Evolutionary conservation across 345 rosid species (phyloP).

Genomic region (Citrus mangshanensis): DNA sequence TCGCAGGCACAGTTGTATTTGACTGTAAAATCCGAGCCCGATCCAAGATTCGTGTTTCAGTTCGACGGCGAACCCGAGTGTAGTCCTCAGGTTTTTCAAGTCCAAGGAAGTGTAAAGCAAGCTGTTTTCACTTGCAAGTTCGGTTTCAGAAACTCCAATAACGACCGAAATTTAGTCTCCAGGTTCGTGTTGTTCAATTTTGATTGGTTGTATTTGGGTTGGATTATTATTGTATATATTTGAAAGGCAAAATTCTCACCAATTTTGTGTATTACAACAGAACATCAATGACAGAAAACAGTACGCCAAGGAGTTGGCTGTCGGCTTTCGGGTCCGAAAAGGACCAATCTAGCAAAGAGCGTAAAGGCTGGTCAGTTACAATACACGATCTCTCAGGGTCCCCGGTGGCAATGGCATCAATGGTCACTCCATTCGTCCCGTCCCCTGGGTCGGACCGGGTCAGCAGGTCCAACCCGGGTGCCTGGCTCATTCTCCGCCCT

Average conservation of each 20-base stretch:
- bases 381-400: constrained; percentile 96
- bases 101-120: constrained; percentile 78
- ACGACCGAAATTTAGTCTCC: constrained; percentile 57
- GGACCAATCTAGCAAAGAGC: constrained; percentile 56
- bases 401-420: constrained; percentile 94
- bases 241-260: too few species aligned
- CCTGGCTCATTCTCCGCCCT: constrained; percentile 92
- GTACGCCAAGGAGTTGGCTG: constrained; percentile 45
- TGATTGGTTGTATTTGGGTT: accelerated
- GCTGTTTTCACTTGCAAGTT: constrained; percentile 98
- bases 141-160: constrained; percentile 46
- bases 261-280: constrained; percentile 30
- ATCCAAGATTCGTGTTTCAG: constrained; percentile 86
- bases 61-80: constrained; percentile 93
- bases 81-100: constrained; percentile 93
- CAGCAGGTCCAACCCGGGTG: constrained; percentile 80
- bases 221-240: too few species aligned
- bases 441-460: constrained; percentile 86
- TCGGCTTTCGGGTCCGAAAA: constrained; percentile 47
- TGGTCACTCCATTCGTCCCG: constrained; percentile 96
- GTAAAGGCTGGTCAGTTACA: constrained; percentile 93
- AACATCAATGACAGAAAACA: constrained; percentile 45
- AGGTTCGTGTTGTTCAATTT: constrained; percentile 38
- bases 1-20: constrained; percentile 44
- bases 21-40: constrained; percentile 66